These are phyloP conservation scores for Ceratocystis cubensis DNA, from an alignment of 2,329 filamentous ascomycete genomes.

Conservation along the genomic window DNA sequence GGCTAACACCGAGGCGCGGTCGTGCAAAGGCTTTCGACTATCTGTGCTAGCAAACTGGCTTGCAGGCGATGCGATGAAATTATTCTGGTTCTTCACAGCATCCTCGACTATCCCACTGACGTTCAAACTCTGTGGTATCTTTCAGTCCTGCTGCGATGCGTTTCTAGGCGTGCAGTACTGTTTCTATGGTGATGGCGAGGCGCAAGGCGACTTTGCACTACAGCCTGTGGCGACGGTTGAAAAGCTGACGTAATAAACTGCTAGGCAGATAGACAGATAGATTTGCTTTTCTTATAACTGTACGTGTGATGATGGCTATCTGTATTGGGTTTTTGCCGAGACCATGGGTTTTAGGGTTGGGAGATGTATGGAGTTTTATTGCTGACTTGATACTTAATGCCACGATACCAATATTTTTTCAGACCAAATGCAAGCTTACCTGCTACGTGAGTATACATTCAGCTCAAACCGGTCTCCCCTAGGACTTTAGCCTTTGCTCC, in stretches of 20 bases:
- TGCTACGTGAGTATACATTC: too few relatives aligned
- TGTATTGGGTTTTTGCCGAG: background rate
- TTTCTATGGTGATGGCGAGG: slow-evolving; percentile 41
- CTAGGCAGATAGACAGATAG: background rate
- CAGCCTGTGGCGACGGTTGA: slow-evolving; percentile 18
- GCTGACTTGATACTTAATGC: too few relatives aligned
- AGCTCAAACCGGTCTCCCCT: too few relatives aligned
- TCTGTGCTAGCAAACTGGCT: slow-evolving; percentile 70
- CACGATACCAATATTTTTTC: too few relatives aligned
- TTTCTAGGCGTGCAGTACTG: slow-evolving; percentile 64
- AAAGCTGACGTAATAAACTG: slow-evolving; percentile 17
- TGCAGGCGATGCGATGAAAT: slow-evolving; percentile 71
- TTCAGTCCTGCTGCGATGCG: slow-evolving; percentile 65
- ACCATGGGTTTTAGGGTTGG: too few relatives aligned
- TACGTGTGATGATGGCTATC: background rate
- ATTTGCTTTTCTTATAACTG: background rate
- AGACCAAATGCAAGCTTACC: too few relatives aligned
- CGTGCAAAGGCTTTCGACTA: slow-evolving; percentile 65
- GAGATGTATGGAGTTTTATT: too few relatives aligned
- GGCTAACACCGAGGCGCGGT: slow-evolving; percentile 53
- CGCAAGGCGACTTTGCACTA: slow-evolving; percentile 19
- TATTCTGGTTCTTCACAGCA: slow-evolving; percentile 71
- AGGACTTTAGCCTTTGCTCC: too few relatives aligned
- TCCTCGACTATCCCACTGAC: slow-evolving; percentile 58
- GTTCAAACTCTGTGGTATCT: slow-evolving; percentile 72